phyloP scores from a whole-genome alignment of 352 stramenopile species.

The Phytophthora aleatoria region DNA sequence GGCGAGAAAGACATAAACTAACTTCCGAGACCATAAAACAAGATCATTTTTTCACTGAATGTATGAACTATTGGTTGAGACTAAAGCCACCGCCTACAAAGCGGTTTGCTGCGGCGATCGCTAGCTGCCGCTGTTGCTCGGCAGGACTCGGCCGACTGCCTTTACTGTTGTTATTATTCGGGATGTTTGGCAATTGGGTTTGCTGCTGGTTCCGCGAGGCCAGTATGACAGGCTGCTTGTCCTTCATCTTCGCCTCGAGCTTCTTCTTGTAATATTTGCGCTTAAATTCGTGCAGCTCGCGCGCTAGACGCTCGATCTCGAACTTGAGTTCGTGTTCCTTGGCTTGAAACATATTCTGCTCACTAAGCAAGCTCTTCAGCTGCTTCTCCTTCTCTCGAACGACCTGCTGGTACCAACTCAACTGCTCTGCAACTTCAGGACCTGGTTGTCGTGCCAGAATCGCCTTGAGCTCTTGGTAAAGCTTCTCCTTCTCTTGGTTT shows the following conservation, averaged over 20 bases:
- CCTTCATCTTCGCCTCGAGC: constrained; percentile 84
- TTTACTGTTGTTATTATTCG: constrained; percentile 47
- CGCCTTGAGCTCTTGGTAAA: constrained; percentile 95
- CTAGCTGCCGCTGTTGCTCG: constrained; percentile 85
- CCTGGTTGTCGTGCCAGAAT: constrained; percentile 92
- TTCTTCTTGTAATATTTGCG: constrained; percentile 96
- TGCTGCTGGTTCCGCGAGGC: constrained; percentile 36
- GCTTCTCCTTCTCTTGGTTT: constrained; percentile 96
- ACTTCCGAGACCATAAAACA: constrained; percentile 24
- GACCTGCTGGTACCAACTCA: constrained; percentile 94
- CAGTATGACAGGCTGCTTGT: constrained; percentile 49
- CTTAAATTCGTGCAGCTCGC: constrained; percentile 95
- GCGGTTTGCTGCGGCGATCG: constrained; percentile 83
- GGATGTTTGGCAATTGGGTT: constrained; percentile 33
- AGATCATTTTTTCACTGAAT: constrained; percentile 19
- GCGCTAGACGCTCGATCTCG: constrained; percentile 92
- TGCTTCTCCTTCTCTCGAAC: constrained; percentile 97
- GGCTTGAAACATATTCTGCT: constrained; percentile 97
- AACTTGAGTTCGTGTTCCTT: constrained; percentile 96
- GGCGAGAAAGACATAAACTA: constrained; percentile 8
- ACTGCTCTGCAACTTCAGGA: constrained; percentile 95
- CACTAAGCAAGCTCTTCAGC: constrained; percentile 96
- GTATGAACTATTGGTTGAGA: constrained; percentile 82
- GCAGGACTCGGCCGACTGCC: constrained; percentile 50
- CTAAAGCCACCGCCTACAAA: constrained; percentile 94